Base-by-base conservation (phyloP, 176 grass and related monocot species). In the Oryza glaberrima region DNA sequence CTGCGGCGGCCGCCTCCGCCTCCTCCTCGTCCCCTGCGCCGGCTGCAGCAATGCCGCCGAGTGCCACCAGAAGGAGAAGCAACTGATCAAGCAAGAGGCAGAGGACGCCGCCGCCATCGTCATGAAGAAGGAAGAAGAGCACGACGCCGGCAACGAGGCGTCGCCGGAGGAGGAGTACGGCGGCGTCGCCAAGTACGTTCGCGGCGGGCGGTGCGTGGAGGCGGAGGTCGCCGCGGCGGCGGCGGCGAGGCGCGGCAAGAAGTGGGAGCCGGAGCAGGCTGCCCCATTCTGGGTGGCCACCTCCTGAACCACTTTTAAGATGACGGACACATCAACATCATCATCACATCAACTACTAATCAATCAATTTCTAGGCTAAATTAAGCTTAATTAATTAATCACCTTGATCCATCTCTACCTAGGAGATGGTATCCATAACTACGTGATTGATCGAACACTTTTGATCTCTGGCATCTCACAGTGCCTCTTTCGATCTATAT, bases 1-100 rank as follows among this genome's bases (percentile, higher is more conserved):
- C 7, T 72, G 65, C 82, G 89, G 88, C 69, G 94, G 94, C 19
- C 88, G 91, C 40, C 91, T 97, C 32, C 83, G 77, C 12, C 81
- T 97, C 69, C 66, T 41, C 64, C 46, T 91, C 26, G 51, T n/a
- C 65, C 63, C 85, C 22, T 23, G 23, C 82, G 4, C 17, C 20
- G 16, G 4, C n/a, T 38, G 78, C n/a, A 56, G 47, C 66, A 78
- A 25, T 71, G 49, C 44, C 23, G 70, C 82, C 25, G 75, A 16
- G 38, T 60, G 70, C 76, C 65, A 73, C 34, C 11, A 51, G 5
- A 76, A 82, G 54, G 86, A 82, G 79, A 2, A 58, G 5, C 48
- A 13, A 34, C 72, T 58, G 17, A 58, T 58, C 54, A 58, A 20
- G 11, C 17, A 58, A 20, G 54, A 54, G 66, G 35, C 81, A 26